phyloP scores from a whole-genome alignment of 805 yeast genomes.

The Torulaspora maleeae region DNA sequence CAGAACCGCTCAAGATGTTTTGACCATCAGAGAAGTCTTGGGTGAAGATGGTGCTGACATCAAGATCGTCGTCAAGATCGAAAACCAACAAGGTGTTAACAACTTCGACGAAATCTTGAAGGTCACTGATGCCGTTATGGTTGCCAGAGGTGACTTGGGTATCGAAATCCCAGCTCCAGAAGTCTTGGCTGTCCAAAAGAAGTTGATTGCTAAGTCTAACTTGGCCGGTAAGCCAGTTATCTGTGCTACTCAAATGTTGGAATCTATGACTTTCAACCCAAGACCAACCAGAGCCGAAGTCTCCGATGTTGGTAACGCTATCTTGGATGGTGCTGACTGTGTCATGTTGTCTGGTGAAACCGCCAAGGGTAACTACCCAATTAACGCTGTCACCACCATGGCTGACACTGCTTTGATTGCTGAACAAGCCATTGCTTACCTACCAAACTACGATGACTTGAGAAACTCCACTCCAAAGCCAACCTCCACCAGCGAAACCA shows the following conservation, averaged over 20 bases:
- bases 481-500: constrained; percentile 90
- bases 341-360: constrained; percentile 99
- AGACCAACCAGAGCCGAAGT: constrained; percentile 99
- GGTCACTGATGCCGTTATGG: constrained; percentile 99
- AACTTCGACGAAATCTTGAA: constrained; percentile 93
- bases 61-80: constrained; percentile 96
- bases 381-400: constrained; percentile 98
- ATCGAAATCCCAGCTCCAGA: constrained; percentile 99
- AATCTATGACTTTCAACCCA: constrained; percentile 99
- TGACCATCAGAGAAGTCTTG: constrained; percentile 84
- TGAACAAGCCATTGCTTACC: constrained; percentile 93
- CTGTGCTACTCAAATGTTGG: constrained; percentile 99
- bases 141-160: constrained; percentile 99
- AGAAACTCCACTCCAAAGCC: constrained; percentile 83
- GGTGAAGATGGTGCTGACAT: constrained; percentile 96
- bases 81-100: constrained; percentile 99
- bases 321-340: constrained; percentile 99
- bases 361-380: constrained; percentile 98
- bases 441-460: constrained; percentile 76
- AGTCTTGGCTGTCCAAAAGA: constrained; percentile 97
- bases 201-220: constrained; percentile 98
- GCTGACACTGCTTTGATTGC: constrained; percentile 95
- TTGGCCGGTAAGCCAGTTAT: constrained; percentile 99
- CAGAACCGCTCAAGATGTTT: constrained; percentile 88
- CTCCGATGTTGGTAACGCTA: constrained; percentile 98